Base-by-base conservation (phyloP, 108 stramenopile genomes). In the Chaetoceros muelleri region DNA sequence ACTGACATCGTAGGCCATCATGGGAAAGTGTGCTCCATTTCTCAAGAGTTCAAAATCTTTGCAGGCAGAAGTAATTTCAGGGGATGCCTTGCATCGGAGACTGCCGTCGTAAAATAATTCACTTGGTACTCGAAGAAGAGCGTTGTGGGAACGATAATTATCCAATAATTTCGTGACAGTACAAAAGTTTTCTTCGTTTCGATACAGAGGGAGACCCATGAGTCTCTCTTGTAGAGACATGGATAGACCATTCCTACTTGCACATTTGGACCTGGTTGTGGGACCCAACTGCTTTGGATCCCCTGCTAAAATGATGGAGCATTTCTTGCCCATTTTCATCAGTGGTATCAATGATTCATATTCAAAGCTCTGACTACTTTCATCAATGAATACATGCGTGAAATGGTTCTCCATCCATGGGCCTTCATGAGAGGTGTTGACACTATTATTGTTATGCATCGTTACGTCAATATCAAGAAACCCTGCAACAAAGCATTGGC, bases 131-230 rank as follows among this genome's bases (percentile, higher is more conserved):
- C 17, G 46, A 3, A 72, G 21, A 19, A 72, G 29, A 3, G 26
- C 27, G 19, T 50, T 21, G 53, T 66, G 60, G 1, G 44, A 27
- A 16, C 71, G 48, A 28, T 72, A 72, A 45, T 72, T 72, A 27
- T 30, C 19, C 2, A 8, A 23, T 21, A 72, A 34, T n/a, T 17
- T 24, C 19, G 27, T 30, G 24, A 58, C 21, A 7, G 24, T n/a
- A 10, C 8, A 5, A 40, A 10, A 40, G 34, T 40, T 40, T 40
- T 5, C 13, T 10, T 40, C 34, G 5, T 40, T 13, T 5, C 24
- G 8, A 18, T 67, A 55, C 30, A 56, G 20, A 3, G 50, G 22
- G 13, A 44, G 8, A 5, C 17, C 24, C 52, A 69, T 48, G 25
- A 69, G 57, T 13, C 67, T 28, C 29, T 69, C 61, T 17, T 34